phyloP scores from a whole-genome alignment of 75 land plant species.

The Cryptomeria japonica region DNA sequence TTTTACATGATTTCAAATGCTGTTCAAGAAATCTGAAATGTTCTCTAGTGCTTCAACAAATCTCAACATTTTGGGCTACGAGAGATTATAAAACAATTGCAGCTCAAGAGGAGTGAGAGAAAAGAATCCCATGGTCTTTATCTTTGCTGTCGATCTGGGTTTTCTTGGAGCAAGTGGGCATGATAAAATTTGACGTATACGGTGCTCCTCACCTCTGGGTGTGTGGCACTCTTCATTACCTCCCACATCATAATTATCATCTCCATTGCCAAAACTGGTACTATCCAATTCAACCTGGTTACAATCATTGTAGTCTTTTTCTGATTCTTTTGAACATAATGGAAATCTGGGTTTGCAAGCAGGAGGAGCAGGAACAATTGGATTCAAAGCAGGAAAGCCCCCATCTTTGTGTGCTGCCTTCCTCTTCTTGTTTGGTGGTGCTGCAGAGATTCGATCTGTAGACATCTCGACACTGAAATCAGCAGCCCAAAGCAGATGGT shows the following conservation, averaged over 20 bases:
- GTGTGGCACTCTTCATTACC: neutral
- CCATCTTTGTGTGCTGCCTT: neutral
- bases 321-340: neutral
- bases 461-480: neutral
- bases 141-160: neutral
- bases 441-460: neutral
- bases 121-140: neutral
- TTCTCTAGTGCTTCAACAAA: neutral
- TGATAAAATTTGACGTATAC: neutral
- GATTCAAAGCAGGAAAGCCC: neutral
- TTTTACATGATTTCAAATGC: too few species aligned
- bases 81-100: neutral
- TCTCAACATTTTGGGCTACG: neutral
- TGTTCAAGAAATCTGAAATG: neutral
- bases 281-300: neutral
- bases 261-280: too few species aligned
- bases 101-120: neutral
- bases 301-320: neutral
- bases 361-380: neutral
- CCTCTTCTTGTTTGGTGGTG: neutral
- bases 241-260: neutral
- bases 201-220: neutral
- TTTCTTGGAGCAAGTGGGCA: conserved; percentile 1
- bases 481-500: too few species aligned
- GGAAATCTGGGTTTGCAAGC: neutral